Conservation (phyloP, 306 rosid genomes). For the Dryas octopetala region DNA sequence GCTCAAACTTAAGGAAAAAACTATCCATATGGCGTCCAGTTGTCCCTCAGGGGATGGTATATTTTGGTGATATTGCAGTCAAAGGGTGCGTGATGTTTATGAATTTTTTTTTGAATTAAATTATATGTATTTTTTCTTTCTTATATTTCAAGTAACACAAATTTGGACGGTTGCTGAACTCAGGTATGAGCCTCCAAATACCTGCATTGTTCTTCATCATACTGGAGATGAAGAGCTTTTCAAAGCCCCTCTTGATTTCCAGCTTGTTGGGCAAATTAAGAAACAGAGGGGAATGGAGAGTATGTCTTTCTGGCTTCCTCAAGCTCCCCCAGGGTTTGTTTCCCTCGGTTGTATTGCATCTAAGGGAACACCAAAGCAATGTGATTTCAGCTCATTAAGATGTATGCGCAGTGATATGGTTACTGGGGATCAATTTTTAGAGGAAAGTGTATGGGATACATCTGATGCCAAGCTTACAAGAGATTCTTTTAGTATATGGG, state of each 20-base stretch:
- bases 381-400: constrained; percentile 65
- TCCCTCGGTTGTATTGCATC: constrained; percentile 85
- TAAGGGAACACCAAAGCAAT: constrained; percentile 73
- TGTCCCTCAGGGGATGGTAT: constrained; percentile 75
- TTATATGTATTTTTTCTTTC: not conserved
- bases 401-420: constrained; percentile 91
- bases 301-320: constrained; percentile 90
- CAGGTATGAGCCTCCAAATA: constrained; percentile 94
- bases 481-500: constrained; percentile 81
- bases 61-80: constrained; percentile 89
- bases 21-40: constrained; percentile 94
- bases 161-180: constrained; percentile 10
- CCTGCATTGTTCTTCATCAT: constrained; percentile 77
- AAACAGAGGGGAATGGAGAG: constrained; percentile 84
- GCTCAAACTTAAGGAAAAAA: constrained; percentile 64
- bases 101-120: constrained; percentile 15
- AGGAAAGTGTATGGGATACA: constrained; percentile 91
- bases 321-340: constrained; percentile 94
- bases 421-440: constrained; percentile 75
- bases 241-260: constrained; percentile 76
- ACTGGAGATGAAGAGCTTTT: constrained; percentile 62
- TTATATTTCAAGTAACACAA: not conserved
- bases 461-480: constrained; percentile 60
- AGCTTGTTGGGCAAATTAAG: constrained; percentile 78
- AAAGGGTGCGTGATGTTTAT: constrained; percentile 50